Conservation (phyloP, 1,139 yeast species). For the Ogataea hybrid region DNA sequence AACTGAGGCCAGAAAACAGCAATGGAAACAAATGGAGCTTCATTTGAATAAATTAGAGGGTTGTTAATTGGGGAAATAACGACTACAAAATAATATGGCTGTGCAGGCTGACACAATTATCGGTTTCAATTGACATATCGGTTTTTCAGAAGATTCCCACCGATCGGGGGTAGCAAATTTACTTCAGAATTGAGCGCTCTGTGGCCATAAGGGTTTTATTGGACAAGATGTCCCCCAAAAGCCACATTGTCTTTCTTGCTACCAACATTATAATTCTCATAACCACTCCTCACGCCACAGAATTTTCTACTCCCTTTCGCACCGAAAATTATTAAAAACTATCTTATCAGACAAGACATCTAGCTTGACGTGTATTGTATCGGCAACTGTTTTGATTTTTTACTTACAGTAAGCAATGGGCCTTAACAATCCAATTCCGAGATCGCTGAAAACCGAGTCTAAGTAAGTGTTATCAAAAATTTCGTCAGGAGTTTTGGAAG, state of each 20-base stretch:
- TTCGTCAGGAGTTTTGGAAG: too few species aligned
- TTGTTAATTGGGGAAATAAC: background rate
- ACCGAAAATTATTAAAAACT: slow-evolving; percentile 8
- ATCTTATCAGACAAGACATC: slow-evolving; percentile 9
- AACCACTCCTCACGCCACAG: slow-evolving; percentile 12
- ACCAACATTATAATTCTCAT: background rate
- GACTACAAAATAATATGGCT: background rate
- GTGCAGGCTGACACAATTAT: background rate
- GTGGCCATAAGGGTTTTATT: too few species aligned
- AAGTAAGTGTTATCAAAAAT: slow-evolving; percentile 50
- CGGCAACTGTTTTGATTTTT: background rate
- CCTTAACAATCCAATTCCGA: slow-evolving; percentile 92
- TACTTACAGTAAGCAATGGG: slow-evolving; percentile 43
- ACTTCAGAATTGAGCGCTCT: too few species aligned
- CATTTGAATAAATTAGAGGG: background rate
- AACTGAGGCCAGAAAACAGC: background rate
- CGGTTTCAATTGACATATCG: background rate
- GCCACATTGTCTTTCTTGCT: background rate
- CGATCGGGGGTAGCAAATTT: too few species aligned
- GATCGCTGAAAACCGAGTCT: slow-evolving; percentile 83
- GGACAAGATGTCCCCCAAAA: background rate
- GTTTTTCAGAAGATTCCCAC: too few species aligned
- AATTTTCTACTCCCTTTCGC: too few species aligned
- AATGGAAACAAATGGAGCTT: background rate
- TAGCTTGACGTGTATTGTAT: slow-evolving; percentile 7